Percentiles rank a stretch among this genome's conserved stretches.
phyloP scores from a whole-genome alignment of 129 eudicot genomes.

The Glebionis coronaria region DNA sequence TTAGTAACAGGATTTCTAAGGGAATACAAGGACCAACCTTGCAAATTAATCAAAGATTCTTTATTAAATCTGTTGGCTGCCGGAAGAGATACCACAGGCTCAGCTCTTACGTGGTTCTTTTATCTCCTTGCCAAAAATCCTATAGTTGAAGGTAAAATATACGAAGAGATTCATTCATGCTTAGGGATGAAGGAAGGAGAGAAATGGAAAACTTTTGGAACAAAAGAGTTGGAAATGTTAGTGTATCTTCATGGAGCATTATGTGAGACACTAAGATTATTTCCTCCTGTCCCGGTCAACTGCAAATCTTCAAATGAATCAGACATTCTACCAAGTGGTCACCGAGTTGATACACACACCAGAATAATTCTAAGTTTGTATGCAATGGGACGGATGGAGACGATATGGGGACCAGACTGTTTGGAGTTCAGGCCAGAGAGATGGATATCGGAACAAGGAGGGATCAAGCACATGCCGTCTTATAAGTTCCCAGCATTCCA shows the following conservation, averaged over 20 bases:
- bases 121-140: slow-evolving; percentile 26
- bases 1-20: slow-evolving; percentile 6
- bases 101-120: slow-evolving; percentile 39
- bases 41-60: slow-evolving; percentile 31
- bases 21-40: not conserved
- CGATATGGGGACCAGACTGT: slow-evolving; percentile 58
- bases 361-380: slow-evolving; percentile 48
- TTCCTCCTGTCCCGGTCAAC: slow-evolving; percentile 54
- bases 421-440: slow-evolving; percentile 60
- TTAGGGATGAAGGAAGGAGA: not conserved
- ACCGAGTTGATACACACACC: slow-evolving; percentile 40
- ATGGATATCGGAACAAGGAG: slow-evolving; percentile 40
- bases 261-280: slow-evolving; percentile 47
- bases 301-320: slow-evolving; percentile 34
- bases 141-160: slow-evolving; percentile 29
- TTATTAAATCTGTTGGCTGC: slow-evolving; percentile 36
- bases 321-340: slow-evolving; percentile 55
- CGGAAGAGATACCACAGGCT: slow-evolving; percentile 46
- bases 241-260: slow-evolving; percentile 21
- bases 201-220: slow-evolving; percentile 10
- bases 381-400: slow-evolving; percentile 64
- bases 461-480: slow-evolving; percentile 9
- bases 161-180: slow-evolving; percentile 29
- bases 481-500: slow-evolving; percentile 46
- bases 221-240: slow-evolving; percentile 26